Percentiles rank a stretch among this genome's conserved stretches.
These are phyloP conservation scores for Tetradesmus obliquus DNA, from an alignment of 139 green algal genomes.

Conservation along the genomic window DNA sequence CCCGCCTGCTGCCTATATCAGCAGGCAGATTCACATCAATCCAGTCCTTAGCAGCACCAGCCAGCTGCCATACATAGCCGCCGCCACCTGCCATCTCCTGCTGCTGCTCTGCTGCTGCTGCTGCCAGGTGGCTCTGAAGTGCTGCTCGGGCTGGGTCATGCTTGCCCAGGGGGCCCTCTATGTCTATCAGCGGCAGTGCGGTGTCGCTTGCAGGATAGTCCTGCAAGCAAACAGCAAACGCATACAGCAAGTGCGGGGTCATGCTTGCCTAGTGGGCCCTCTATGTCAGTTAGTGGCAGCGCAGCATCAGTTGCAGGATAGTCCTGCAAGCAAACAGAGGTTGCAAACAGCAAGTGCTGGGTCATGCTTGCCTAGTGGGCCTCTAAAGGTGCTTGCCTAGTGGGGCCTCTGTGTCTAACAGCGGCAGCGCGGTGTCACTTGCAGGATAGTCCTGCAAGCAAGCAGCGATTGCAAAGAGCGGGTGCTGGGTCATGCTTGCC, in stretches of 20 bases:
- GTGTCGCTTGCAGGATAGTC: constrained; percentile 6
- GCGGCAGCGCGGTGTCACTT: constrained; percentile 3
- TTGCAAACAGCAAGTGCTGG: neutral
- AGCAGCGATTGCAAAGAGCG: neutral
- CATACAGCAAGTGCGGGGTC: neutral
- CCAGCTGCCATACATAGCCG: constrained; percentile 58
- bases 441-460: constrained; percentile 37
- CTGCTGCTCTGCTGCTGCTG: constrained; percentile 28
- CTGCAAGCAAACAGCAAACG: constrained; percentile 15
- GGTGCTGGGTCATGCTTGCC: neutral
- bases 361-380: constrained; percentile 3
- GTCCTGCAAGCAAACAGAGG: neutral
- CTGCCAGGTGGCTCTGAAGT: neutral
- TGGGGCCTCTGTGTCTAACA: constrained; percentile 11
- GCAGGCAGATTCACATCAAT: constrained; percentile 55
- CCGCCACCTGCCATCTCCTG: constrained; percentile 37
- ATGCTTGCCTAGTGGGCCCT: constrained; percentile 16
- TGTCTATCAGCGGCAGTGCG: constrained; percentile 27
- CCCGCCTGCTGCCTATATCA: constrained; percentile 37
- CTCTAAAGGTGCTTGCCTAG: neutral
- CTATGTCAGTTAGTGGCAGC: constrained; percentile 16
- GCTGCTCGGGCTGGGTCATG: constrained; percentile 23
- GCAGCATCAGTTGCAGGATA: constrained; percentile 15
- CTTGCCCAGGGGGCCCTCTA: constrained; percentile 27
- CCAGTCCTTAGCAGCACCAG: constrained; percentile 59